phyloP scores from a whole-genome alignment of 148 eudicot species.

The Hydrangea macrophylla region DNA sequence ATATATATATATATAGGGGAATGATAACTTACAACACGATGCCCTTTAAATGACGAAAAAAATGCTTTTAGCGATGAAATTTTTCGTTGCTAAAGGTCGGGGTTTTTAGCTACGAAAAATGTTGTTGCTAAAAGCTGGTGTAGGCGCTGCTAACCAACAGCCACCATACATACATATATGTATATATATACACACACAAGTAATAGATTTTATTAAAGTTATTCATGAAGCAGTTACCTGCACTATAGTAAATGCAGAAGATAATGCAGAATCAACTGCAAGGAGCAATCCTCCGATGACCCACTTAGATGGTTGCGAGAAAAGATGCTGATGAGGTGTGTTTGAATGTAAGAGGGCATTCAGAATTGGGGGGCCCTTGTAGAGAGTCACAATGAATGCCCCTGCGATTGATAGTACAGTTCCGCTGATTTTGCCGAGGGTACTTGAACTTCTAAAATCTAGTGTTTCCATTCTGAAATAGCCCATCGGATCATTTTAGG shows the following conservation, averaged over 20 bases:
- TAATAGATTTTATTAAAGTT: conserved; percentile 3
- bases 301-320: conserved; percentile 43
- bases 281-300: conserved; percentile 69
- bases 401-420: conserved; percentile 43
- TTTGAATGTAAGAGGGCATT: conserved; percentile 21
- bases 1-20: no score
- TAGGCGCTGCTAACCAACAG: no score
- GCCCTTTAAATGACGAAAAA: no score
- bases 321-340: conserved; percentile 20
- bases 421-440: conserved; percentile 40
- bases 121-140: no score
- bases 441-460: conserved; percentile 35
- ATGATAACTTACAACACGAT: no score
- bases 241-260: conserved; percentile 55
- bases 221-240: conserved; percentile 45
- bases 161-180: no score
- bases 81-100: no score
- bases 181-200: conserved; percentile 2
- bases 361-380: conserved; percentile 51
- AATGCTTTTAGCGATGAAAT: no score
- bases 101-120: no score
- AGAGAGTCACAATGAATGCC: conserved; percentile 45
- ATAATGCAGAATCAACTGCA: conserved; percentile 42
- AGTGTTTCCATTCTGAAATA: conserved; percentile 30
- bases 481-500: not conserved